Evolutionary conservation across 1,139 yeast species (phyloP).

Genomic region (Yamadazyma spencermartinsiae): DNA sequence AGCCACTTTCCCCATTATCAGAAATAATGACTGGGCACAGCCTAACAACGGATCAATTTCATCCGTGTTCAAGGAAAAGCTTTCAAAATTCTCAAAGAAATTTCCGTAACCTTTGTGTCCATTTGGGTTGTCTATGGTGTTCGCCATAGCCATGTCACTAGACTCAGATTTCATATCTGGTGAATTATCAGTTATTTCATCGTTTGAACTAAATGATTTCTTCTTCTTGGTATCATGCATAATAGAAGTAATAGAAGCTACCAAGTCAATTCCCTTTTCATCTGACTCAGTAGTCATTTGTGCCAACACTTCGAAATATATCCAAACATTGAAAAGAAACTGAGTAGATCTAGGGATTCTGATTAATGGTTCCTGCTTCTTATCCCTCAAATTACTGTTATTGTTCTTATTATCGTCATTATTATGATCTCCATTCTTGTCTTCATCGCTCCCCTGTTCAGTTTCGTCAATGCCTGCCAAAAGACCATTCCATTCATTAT

Average conservation of each 20-base stretch:
- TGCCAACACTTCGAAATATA: constrained; percentile 65
- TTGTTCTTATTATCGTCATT: constrained; percentile 4
- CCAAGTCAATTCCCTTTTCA: constrained; percentile 44
- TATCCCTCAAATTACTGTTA: constrained; percentile 1
- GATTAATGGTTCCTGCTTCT: constrained; percentile 2
- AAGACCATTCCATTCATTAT: constrained; percentile 37
- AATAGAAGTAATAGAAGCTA: constrained; percentile 40
- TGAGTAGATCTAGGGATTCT: constrained; percentile 46
- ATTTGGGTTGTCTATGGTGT: constrained; percentile 12
- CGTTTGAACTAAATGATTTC: constrained; percentile 2
- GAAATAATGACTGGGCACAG: constrained; percentile 62
- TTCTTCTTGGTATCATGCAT: constrained; percentile 18
- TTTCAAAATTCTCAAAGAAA: constrained; percentile 35
- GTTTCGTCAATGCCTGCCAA: constrained; percentile 16
- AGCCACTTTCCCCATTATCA: constrained; percentile 64
- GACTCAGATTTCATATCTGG: constrained; percentile 28
- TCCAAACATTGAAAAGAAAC: constrained; percentile 62
- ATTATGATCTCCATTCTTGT: constrained; percentile 4
- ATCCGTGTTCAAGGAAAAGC: constrained; percentile 28
- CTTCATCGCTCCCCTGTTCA: not conserved
- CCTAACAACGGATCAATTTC: constrained; percentile 66
- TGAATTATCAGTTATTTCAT: constrained; percentile 16
- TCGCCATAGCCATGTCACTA: constrained; percentile 15
- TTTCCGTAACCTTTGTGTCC: constrained; percentile 18
- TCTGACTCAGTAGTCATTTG: constrained; percentile 60